Percentiles rank a stretch among this genome's conserved stretches.
Conservation (phyloP, 2,329 filamentous ascomycete genomes). For the Byssothecium circinans region DNA sequence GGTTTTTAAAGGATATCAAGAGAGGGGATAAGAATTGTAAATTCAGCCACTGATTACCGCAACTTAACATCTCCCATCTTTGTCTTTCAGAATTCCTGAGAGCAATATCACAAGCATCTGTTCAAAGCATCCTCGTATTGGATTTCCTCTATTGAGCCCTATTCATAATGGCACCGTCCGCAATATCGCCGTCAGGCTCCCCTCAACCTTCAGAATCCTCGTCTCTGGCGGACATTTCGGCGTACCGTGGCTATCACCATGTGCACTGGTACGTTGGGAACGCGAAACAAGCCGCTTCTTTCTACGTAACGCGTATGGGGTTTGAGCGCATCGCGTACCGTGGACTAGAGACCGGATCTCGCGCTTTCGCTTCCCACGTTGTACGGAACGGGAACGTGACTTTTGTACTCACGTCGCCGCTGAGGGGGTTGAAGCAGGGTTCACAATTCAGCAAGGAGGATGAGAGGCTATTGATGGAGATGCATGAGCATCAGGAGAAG, state of each 20-base stretch:
- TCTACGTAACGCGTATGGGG: conserved; percentile 85
- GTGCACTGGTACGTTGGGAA: conserved; percentile 97
- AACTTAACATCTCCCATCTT: neutral
- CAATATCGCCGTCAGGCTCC: conserved; percentile 49
- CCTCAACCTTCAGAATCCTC: conserved; percentile 24
- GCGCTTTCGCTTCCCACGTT: conserved; percentile 81
- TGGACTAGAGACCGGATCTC: conserved; percentile 84
- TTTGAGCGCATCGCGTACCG: conserved; percentile 81
- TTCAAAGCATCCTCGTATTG: neutral
- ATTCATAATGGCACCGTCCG: conserved; percentile 34
- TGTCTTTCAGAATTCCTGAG: no score
- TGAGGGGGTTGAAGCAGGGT: conserved; percentile 55
- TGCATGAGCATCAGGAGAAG: conserved; percentile 79
- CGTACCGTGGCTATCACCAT: conserved; percentile 86
- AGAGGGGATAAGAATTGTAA: conserved; percentile 4
- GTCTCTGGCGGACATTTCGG: conserved; percentile 40
- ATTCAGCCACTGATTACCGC: neutral
- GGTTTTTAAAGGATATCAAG: conserved; percentile 9
- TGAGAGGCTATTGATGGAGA: conserved; percentile 66
- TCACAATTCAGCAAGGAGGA: conserved; percentile 56
- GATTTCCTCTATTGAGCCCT: neutral
- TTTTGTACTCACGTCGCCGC: conserved; percentile 82
- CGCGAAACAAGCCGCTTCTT: conserved; percentile 89
- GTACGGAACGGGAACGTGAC: conserved; percentile 74
- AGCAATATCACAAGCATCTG: no score